Evolutionary conservation across 768 basidiomycete species (phyloP).

Genomic region (Cystoderma amianthinum): DNA sequence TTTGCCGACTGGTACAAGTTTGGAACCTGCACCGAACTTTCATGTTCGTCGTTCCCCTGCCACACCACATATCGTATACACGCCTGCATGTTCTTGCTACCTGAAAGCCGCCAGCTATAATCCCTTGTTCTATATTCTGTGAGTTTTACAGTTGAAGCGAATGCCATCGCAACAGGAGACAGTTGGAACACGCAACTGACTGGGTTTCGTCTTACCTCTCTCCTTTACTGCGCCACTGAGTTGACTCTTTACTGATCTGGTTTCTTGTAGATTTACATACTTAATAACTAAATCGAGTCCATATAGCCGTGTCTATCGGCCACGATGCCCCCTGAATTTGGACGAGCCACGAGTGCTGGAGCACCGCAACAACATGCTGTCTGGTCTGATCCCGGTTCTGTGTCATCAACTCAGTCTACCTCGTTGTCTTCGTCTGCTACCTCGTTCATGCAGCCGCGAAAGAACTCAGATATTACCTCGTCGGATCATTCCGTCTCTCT

Average conservation of each 20-base stretch:
- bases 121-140: neutral
- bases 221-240: neutral
- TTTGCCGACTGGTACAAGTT: too few relatives aligned
- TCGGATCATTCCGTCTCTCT: neutral
- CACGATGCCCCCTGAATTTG: conserved; percentile 14
- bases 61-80: too few relatives aligned
- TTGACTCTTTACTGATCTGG: neutral
- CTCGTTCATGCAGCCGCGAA: conserved; percentile 27
- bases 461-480: conserved; percentile 22
- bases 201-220: neutral
- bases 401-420: conserved; percentile 27
- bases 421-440: conserved; percentile 37
- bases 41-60: too few relatives aligned
- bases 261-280: conserved; percentile 13
- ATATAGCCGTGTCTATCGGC: conserved; percentile 4
- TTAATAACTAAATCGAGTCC: conserved; percentile 11
- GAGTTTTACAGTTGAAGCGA: neutral
- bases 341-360: conserved; percentile 8
- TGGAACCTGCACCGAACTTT: too few relatives aligned
- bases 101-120: too few relatives aligned
- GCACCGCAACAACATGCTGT: conserved; percentile 8
- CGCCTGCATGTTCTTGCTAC: too few relatives aligned
- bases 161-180: neutral
- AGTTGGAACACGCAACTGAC: too few relatives aligned
- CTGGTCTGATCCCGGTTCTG: conserved; percentile 14